Conservation (phyloP, 352 stramenopile species). For the Phytophthora kernoviae region DNA sequence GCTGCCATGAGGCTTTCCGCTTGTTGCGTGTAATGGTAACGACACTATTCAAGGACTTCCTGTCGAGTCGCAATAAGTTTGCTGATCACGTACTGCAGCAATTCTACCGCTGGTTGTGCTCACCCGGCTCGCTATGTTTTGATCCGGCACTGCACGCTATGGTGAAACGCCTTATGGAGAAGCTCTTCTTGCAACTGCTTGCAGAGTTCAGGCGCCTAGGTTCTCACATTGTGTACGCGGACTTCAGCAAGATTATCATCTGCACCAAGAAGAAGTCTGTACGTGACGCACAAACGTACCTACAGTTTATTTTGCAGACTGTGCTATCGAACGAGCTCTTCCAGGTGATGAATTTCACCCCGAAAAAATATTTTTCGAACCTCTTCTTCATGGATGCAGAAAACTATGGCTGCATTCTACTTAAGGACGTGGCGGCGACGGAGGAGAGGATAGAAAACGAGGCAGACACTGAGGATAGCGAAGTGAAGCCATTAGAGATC, state of each 20-base stretch:
- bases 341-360: constrained; percentile 77
- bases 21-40: constrained; percentile 93
- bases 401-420: constrained; percentile 95
- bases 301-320: constrained; percentile 95
- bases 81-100: constrained; percentile 96
- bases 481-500: constrained; percentile 57
- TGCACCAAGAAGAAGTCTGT: constrained; percentile 77
- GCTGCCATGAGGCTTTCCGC: constrained; percentile 91
- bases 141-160: constrained; percentile 94
- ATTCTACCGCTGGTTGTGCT: constrained; percentile 95
- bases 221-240: constrained; percentile 93
- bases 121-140: constrained; percentile 91
- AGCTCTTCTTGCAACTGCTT: constrained; percentile 92
- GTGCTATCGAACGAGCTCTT: constrained; percentile 87
- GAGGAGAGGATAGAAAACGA: constrained; percentile 37
- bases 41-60: constrained; percentile 94
- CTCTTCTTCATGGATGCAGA: constrained; percentile 96
- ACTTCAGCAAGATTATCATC: constrained; percentile 77
- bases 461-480: constrained; percentile 20
- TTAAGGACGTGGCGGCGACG: constrained; percentile 43
- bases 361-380: constrained; percentile 89
- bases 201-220: constrained; percentile 94
- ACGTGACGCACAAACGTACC: constrained; percentile 91
- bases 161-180: constrained; percentile 96
- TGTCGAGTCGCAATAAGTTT: constrained; percentile 88